Evolutionary conservation across 1,284 basidiomycete genomes (phyloP), one percentile per base, ranked within the genome.

Genomic region (Peniophora sp.): DNA sequence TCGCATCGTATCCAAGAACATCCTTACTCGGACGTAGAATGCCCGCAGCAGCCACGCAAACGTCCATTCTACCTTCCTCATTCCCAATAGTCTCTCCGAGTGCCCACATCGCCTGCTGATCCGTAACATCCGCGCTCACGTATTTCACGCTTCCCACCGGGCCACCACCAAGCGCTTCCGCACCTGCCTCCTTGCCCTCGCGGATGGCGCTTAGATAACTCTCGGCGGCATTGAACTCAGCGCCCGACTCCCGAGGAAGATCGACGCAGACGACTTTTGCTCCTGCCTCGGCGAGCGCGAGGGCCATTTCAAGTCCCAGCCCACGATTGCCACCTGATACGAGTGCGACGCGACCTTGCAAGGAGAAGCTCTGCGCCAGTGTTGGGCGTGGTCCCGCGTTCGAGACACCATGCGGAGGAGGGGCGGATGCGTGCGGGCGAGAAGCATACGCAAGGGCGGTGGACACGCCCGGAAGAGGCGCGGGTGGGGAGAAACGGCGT

Each of bases 321-420:
- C 89, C 89, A 46, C 89, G 75, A 59, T 87, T 87, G 2, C 75
- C 89, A n/a, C 87, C 88, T 0, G 88, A 85, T 48, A 91, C 79
- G 54, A 92, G 72, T 23, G 79, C 83, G n/a, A 88, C 85, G 24
- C 85, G 80, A 58, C 82, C 83, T 14, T 69, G 71, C 35, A 92
- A 75, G 6, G 80, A 77, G 68, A 92, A 91, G 60, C 89, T 87
- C 52, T 83, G 50, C 71, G 77, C 82, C 58, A 89, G 74, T 63
- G 74, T 78, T 19, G 75, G 65, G 16, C 27, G 27, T 6, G 27
- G 27, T n/a, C n/a, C n/a, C 27, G 27, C 6, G 12, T 5, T 6
- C 12, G 27, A 32, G 27, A 32, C 27, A 12, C 27, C 27, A 32
- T 32, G 27, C 6, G 27, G 27, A 5, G 27, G 27, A 5, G 27